phyloP scores from a whole-genome alignment of 208 protist genomes.

The Leishmania arabica region DNA sequence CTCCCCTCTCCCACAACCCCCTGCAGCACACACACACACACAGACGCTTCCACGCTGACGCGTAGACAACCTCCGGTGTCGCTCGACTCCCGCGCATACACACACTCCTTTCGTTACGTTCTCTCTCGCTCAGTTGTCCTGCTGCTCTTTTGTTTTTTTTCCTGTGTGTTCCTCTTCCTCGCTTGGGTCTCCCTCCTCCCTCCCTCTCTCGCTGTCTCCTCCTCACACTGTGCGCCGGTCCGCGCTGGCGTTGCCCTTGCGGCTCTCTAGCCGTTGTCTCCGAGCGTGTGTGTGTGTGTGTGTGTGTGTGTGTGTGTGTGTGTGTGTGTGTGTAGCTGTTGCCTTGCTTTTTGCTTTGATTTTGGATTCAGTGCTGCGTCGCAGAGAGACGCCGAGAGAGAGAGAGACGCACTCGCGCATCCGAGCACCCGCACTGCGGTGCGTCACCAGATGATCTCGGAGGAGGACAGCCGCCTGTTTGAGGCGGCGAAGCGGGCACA shows the following conservation, averaged over 20 bases:
- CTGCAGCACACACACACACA: not conserved
- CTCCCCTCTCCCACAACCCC: no score
- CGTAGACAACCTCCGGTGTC: not conserved
- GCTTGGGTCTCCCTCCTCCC: not conserved
- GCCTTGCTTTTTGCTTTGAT: no score
- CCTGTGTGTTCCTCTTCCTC: not conserved
- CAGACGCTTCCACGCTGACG: not conserved
- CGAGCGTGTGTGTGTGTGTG: no score
- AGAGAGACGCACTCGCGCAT: not conserved
- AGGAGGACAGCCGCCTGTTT: constrained; percentile 62
- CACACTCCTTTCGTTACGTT: not conserved
- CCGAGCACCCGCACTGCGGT: no score
- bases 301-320: not conserved
- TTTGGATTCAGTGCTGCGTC: not conserved
- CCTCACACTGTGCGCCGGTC: no score
- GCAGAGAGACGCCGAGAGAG: not conserved
- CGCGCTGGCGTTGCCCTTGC: not conserved
- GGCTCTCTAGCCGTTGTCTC: not conserved
- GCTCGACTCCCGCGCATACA: not conserved
- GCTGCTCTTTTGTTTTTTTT: not conserved
- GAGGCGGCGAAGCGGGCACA: constrained; percentile 53
- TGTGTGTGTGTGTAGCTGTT: not conserved
- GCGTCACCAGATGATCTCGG: constrained; percentile 36
- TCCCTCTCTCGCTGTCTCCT: not conserved
- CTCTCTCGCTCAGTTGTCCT: not conserved